phyloP scores from a whole-genome alignment of 139 green algal species.

The Coccomyxa sp. region DNA sequence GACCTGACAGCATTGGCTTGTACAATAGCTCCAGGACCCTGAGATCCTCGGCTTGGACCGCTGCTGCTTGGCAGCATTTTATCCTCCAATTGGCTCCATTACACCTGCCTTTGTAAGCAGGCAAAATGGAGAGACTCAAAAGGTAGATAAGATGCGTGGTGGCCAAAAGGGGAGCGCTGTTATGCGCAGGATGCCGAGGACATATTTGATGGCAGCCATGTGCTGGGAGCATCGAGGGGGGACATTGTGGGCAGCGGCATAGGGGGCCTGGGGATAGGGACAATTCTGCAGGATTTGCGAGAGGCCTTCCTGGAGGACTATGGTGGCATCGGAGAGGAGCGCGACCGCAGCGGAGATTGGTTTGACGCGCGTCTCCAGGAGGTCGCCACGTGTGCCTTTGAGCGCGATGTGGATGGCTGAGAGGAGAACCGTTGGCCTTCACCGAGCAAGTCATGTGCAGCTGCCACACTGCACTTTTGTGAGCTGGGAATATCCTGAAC shows the following conservation, averaged over 20 bases:
- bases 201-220: slow-evolving; percentile 15
- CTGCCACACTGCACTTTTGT: neutral
- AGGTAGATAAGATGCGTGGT: neutral
- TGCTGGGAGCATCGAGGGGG: slow-evolving; percentile 16
- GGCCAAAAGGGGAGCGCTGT: neutral
- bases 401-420: neutral
- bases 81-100: neutral
- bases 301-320: slow-evolving; percentile 22
- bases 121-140: neutral
- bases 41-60: neutral
- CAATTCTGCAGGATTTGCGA: slow-evolving; percentile 16
- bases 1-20: too few species aligned
- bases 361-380: slow-evolving; percentile 11
- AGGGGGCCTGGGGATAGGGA: slow-evolving; percentile 13
- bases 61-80: neutral
- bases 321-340: slow-evolving; percentile 14
- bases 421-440: neutral
- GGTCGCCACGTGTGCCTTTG: neutral
- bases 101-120: neutral
- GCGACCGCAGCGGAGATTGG: neutral
- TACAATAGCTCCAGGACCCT: neutral
- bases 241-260: slow-evolving; percentile 22
- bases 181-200: slow-evolving; percentile 3
- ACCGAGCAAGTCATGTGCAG: neutral
- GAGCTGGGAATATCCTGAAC: neutral